phyloP scores from a whole-genome alignment of 192 early-diverging fungal species.

The Coemansia sp. region DNA sequence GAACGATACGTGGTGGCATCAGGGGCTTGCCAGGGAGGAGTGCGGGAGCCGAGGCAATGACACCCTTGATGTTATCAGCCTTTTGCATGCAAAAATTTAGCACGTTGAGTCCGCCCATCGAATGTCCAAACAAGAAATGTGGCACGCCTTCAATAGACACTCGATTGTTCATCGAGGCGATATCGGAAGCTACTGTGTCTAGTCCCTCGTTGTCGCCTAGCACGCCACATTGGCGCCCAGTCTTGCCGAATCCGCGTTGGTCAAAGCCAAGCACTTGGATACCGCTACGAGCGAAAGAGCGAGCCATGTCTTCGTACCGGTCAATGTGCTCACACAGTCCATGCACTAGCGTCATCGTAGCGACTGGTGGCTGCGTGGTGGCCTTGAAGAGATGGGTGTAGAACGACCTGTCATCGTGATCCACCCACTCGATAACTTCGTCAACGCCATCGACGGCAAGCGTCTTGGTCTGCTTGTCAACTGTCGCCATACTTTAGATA shows the following conservation, averaged over 20 bases:
- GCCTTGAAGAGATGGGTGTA: slow-evolving; percentile 42
- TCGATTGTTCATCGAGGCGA: slow-evolving; percentile 35
- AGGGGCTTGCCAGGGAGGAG: slow-evolving; percentile 37
- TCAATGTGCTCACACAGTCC: slow-evolving; percentile 65
- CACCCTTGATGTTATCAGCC: slow-evolving; percentile 33
- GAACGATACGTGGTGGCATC: slow-evolving; percentile 30
- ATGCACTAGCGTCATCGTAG: slow-evolving; percentile 59
- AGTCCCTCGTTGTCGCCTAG: slow-evolving; percentile 56
- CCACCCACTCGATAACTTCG: slow-evolving; percentile 38
- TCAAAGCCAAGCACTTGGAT: slow-evolving; percentile 60
- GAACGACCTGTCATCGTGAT: slow-evolving; percentile 20
- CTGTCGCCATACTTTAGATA: background rate
- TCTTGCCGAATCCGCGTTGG: slow-evolving; percentile 66
- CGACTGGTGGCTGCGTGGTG: slow-evolving; percentile 35
- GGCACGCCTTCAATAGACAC: slow-evolving; percentile 41
- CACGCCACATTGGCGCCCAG: slow-evolving; percentile 44
- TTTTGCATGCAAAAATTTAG: slow-evolving; percentile 29
- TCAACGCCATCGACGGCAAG: slow-evolving; percentile 27
- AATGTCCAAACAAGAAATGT: slow-evolving; percentile 63
- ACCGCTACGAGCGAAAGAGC: slow-evolving; percentile 52
- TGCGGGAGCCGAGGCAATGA: slow-evolving; percentile 41
- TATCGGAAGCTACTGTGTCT: slow-evolving; percentile 42
- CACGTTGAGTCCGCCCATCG: slow-evolving; percentile 55
- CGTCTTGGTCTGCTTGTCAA: slow-evolving; percentile 9
- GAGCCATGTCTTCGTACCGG: slow-evolving; percentile 59